phyloP scores from a whole-genome alignment of 768 basidiomycete species.

The Lactarius sanguifluus region DNA sequence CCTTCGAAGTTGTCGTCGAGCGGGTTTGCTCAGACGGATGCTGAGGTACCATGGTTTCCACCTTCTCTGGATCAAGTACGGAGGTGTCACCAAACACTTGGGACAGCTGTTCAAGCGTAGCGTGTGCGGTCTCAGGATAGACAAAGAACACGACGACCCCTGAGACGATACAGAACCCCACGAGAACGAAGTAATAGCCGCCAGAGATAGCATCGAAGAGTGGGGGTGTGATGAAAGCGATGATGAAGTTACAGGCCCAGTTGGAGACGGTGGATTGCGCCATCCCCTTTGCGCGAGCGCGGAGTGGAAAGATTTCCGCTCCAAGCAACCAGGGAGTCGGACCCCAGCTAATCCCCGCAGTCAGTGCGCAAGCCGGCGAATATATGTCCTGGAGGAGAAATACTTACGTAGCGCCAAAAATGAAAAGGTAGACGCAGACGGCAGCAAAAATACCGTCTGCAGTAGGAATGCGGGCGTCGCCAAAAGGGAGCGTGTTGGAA shows the following conservation, averaged over 20 bases:
- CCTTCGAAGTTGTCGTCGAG: slow-evolving; percentile 1
- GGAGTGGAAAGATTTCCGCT: slow-evolving; percentile 38
- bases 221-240: slow-evolving; percentile 55
- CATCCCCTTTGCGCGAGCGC: slow-evolving; percentile 37
- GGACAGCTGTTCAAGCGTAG: slow-evolving; percentile 51
- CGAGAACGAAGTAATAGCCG: slow-evolving; percentile 53
- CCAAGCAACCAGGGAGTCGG: slow-evolving; percentile 37
- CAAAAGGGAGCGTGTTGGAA: slow-evolving; percentile 42
- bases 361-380: slow-evolving; percentile 19
- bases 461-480: slow-evolving; percentile 35
- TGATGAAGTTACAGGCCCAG: slow-evolving; percentile 41
- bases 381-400: slow-evolving; percentile 18
- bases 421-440: slow-evolving; percentile 58
- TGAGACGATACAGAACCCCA: slow-evolving; percentile 47
- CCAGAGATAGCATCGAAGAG: slow-evolving; percentile 52
- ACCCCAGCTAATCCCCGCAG: slow-evolving; percentile 33
- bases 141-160: slow-evolving; percentile 47
- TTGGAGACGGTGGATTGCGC: slow-evolving; percentile 36
- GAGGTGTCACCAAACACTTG: slow-evolving; percentile 46
- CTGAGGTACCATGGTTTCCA: slow-evolving; percentile 7
- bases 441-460: slow-evolving; percentile 43
- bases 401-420: slow-evolving; percentile 50
- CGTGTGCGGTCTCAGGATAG: slow-evolving; percentile 50
- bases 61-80: slow-evolving; percentile 4
- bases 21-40: not conserved